A percentile compares a stretch with the other conserved stretches of the same genome.
phyloP scores from a whole-genome alignment of 1,284 basidiomycete genomes.

The Mycena sp. region DNA sequence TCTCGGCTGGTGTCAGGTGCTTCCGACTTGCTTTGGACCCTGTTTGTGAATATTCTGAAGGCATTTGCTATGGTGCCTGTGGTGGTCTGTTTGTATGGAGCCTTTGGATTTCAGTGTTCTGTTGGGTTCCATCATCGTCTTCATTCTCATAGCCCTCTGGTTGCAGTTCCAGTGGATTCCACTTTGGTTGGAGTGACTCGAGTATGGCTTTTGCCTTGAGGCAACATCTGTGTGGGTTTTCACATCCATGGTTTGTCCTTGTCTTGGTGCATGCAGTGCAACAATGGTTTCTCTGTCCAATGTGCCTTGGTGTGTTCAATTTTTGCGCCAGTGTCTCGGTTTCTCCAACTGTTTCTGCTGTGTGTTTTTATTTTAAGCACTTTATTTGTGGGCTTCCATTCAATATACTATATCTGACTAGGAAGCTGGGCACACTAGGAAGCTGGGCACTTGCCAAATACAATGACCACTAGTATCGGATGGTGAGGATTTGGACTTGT shows the following conservation, averaged over 20 bases:
- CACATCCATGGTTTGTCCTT: not conserved
- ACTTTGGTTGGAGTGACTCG: not conserved
- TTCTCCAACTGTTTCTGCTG: not conserved
- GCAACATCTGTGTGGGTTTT: not conserved
- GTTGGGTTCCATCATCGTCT: not conserved
- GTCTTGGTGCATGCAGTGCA: not conserved
- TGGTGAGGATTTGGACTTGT: too few relatives aligned
- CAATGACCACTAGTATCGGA: too few relatives aligned
- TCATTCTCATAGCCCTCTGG: slow-evolving; percentile 25
- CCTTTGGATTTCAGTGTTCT: slow-evolving; percentile 1
- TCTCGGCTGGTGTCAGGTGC: not conserved
- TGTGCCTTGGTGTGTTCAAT: not conserved
- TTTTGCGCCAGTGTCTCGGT: not conserved
- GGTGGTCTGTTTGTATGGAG: slow-evolving; percentile 16
- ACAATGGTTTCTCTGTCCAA: not conserved
- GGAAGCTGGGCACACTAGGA: too few relatives aligned
- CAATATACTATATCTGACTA: too few relatives aligned
- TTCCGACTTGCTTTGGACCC: not conserved
- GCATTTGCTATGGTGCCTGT: slow-evolving; percentile 6
- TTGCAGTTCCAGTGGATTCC: slow-evolving; percentile 1
- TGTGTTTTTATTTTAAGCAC: not conserved
- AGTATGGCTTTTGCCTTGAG: too few relatives aligned
- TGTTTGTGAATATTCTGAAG: slow-evolving; percentile 31
- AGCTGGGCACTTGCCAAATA: too few relatives aligned
- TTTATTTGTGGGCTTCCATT: too few relatives aligned